Base-by-base conservation (phyloP, 805 yeast genomes). In the Starmerella scarabaei region DNA sequence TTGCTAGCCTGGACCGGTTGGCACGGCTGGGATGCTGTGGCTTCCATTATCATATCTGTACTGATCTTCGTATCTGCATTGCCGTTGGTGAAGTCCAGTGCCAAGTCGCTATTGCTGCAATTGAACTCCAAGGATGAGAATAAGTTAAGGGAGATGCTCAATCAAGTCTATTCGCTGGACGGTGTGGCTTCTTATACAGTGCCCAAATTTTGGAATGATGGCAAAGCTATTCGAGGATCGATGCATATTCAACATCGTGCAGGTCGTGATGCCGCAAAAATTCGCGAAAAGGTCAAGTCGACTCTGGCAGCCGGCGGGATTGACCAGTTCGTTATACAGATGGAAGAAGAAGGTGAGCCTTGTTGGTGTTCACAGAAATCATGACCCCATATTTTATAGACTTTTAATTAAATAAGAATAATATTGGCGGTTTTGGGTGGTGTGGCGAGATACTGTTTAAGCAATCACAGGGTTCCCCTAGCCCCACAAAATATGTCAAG, bases 11-110 rank as follows among this genome's bases (percentile, higher is more conserved):
- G 75, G 26, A 77, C 80, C 57, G 73, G 74, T 15, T 72, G 81
- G 74, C 71, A 75, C 40, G 78, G 94, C 1, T 79, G 88, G 55
- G 99, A 91, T 55, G 96, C 99, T 1, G 60, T 91, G 17, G 93
- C 96, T 0, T 86, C 97, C 1, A 67, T 91, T 3, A 67, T 86
- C 50, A 88, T 91, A 44, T 95, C 94, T 0, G 59, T 71, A 4
- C 65, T 88, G 52, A 84, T 91, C 46, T 72, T 88, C 41, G 45
- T 73, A 5, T 83, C 95, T 3, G 84, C 97, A 0, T 53, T 85
- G 0, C 97, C 98, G 1, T 65, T 91, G 40, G 68, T 91, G 30
- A 75, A 73, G 50, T 78, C 94, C 0, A 80, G 96, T 0, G 80
- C 93, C 0, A 69, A 75, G 3, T 73, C 79, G 28, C 67, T 86